phyloP scores from a whole-genome alignment of 1,284 basidiomycete species.

The Athelia sp. region DNA sequence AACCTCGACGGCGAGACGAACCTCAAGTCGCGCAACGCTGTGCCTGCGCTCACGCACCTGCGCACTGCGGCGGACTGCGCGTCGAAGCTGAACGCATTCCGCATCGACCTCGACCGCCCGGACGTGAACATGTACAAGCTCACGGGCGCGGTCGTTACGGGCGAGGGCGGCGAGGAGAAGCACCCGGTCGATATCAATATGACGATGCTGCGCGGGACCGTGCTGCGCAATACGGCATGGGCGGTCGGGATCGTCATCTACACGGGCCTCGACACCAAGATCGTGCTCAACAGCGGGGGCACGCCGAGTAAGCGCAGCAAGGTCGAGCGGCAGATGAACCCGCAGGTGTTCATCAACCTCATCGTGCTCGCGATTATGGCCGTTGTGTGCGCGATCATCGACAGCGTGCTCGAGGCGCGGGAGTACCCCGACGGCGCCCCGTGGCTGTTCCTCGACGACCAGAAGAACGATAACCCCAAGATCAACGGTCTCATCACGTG shows the following conservation, averaged over 20 bases:
- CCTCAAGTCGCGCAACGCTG: conserved; percentile 89
- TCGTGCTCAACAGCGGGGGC: conserved; percentile 89
- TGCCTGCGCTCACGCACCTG: conserved; percentile 71
- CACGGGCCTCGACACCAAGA: conserved; percentile 91
- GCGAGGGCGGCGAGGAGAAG: conserved; percentile 45
- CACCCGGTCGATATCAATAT: conserved; percentile 83
- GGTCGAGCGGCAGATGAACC: conserved; percentile 96
- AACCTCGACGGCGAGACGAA: conserved; percentile 99
- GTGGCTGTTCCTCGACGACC: conserved; percentile 74
- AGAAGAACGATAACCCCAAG: conserved; percentile 74
- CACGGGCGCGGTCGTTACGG: conserved; percentile 71
- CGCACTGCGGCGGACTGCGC: conserved; percentile 58
- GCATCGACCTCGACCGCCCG: conserved; percentile 82
- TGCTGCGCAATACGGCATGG: conserved; percentile 91
- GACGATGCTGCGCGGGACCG: conserved; percentile 83
- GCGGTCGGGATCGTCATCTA: conserved; percentile 88
- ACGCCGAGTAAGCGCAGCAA: conserved; percentile 92
- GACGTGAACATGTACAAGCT: conserved; percentile 95
- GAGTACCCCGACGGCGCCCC: conserved; percentile 71
- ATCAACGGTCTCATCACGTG: conserved; percentile 94
- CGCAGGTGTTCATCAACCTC: conserved; percentile 92
- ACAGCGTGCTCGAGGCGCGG: conserved; percentile 75
- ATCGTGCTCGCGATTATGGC: conserved; percentile 79
- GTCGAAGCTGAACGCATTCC: conserved; percentile 50
- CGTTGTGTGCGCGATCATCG: conserved; percentile 80